Percentiles rank a stretch among this genome's conserved stretches.
These are phyloP conservation scores for Calonectria pseudoturangicola DNA, from an alignment of 2,329 filamentous ascomycete genomes.

Conservation along the genomic window DNA sequence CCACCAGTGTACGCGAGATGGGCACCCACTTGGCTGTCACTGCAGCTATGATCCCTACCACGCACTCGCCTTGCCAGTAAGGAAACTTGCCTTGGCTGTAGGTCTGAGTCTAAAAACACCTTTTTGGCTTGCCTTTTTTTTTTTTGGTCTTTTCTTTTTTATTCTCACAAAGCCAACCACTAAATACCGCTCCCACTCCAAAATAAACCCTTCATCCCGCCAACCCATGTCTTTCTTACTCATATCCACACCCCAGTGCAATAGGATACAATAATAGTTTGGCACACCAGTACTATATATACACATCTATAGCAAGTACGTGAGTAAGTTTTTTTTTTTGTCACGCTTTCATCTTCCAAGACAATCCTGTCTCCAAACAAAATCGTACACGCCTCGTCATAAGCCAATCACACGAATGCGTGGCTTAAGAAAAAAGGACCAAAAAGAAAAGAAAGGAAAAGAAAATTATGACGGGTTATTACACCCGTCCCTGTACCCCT, in stretches of 20 bases:
- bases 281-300: neutral
- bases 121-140: neutral
- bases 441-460: neutral
- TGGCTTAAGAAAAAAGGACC: neutral
- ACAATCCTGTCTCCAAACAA: too few relatives aligned
- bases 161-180: neutral
- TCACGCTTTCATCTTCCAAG: neutral
- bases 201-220: neutral
- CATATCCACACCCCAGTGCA: neutral
- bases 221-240: neutral
- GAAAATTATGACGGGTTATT: neutral
- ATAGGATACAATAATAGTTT: neutral
- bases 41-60: neutral
- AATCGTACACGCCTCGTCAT: too few relatives aligned
- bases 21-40: neutral
- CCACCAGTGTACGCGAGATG: conserved; percentile 20
- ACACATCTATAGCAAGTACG: neutral
- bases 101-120: neutral
- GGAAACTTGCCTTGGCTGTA: neutral
- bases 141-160: neutral
- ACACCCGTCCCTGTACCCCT: neutral
- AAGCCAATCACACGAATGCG: neutral
- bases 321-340: neutral
- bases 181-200: neutral
- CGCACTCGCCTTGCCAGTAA: neutral